A percentile compares a stretch with the other conserved stretches of the same genome.
These are phyloP conservation scores for Phyllostachys edulis DNA, from an alignment of 176 grass and related monocot species.

Conservation along the genomic window DNA sequence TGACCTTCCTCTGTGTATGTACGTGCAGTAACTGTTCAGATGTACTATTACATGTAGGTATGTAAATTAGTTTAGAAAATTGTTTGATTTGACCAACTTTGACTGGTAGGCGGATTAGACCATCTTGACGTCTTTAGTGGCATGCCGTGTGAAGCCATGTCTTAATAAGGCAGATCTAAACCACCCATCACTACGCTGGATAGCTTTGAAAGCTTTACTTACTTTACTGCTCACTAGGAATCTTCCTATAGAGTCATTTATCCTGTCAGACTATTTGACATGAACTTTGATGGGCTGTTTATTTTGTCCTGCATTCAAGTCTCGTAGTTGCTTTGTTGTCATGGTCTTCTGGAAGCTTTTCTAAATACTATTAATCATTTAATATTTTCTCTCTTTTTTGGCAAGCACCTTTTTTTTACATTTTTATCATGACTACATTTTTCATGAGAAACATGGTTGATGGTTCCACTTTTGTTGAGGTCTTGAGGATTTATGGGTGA, in stretches of 20 bases:
- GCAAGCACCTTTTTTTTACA: background rate
- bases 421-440: background rate
- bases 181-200: background rate
- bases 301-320: background rate
- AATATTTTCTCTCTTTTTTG: background rate
- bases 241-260: background rate
- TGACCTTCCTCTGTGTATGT: background rate
- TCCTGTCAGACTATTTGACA: background rate
- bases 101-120: background rate
- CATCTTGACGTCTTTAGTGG: background rate
- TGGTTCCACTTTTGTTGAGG: background rate
- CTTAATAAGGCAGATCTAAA: background rate
- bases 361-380: background rate
- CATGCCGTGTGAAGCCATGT: constrained; percentile 5
- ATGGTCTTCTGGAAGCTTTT: background rate
- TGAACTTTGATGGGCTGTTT: background rate
- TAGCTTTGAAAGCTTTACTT: background rate
- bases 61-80: background rate
- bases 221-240: background rate
- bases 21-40: too few relatives aligned
- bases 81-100: background rate
- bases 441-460: background rate
- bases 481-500: background rate
- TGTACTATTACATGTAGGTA: background rate
- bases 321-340: background rate